A percentile compares a stretch with the other conserved stretches of the same genome.
These are phyloP conservation scores for Colletotrichum sp. DNA, from an alignment of 2,329 filamentous ascomycete species.

Conservation along the genomic window DNA sequence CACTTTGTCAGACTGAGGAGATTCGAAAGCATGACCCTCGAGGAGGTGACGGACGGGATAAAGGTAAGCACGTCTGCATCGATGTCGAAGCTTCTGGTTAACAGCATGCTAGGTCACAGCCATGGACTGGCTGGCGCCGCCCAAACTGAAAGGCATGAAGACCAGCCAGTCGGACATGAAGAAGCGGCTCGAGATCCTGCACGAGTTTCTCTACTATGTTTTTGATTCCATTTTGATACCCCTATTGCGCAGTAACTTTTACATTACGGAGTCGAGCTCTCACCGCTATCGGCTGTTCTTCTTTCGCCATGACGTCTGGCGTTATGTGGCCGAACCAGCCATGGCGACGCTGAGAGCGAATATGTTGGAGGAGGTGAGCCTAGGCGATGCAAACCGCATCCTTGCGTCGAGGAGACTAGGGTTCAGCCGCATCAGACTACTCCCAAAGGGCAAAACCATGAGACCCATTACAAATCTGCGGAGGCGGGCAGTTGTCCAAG, in stretches of 20 bases:
- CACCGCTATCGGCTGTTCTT: constrained; percentile 87
- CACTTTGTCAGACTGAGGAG: constrained; percentile 78
- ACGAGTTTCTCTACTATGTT: constrained; percentile 88
- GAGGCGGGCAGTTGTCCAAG: constrained; percentile 59
- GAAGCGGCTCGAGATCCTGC: constrained; percentile 80
- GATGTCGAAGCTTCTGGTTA: not conserved
- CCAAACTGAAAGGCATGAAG: constrained; percentile 53
- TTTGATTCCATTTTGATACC: constrained; percentile 94
- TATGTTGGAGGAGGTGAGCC: constrained; percentile 81
- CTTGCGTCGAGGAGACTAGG: constrained; percentile 71
- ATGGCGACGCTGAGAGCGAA: constrained; percentile 68
- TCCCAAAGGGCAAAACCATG: constrained; percentile 80
- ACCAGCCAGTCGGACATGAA: constrained; percentile 72
- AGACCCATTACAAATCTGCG: constrained; percentile 89
- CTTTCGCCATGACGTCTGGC: constrained; percentile 95
- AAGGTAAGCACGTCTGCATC: constrained; percentile 58
- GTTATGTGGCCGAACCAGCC: constrained; percentile 74
- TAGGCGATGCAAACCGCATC: constrained; percentile 58
- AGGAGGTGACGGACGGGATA: constrained; percentile 77
- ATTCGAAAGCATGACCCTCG: constrained; percentile 81
- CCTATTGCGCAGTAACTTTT: constrained; percentile 85
- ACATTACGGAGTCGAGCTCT: constrained; percentile 87
- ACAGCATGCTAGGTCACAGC: constrained; percentile 59
- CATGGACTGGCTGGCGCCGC: constrained; percentile 75
- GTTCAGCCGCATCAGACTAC: constrained; percentile 77